Conservation (phyloP, 2,329 filamentous ascomycete species). For the Paecilomyces fulvus region DNA sequence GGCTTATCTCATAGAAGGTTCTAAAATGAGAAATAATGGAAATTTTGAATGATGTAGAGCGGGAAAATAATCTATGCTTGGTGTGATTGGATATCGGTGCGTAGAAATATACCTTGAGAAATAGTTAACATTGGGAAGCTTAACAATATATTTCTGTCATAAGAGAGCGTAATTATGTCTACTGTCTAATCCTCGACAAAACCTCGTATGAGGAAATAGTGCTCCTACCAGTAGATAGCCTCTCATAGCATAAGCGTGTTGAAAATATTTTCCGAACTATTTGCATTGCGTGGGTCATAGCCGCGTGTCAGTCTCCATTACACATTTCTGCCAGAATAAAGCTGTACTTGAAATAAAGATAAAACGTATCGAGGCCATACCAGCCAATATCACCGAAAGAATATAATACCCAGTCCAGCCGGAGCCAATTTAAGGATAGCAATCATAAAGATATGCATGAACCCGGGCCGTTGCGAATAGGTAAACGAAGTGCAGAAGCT, state of each 20-base stretch:
- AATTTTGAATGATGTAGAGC: too few relatives aligned
- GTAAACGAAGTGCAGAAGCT: neutral
- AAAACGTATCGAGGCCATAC: neutral
- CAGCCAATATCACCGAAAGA: neutral
- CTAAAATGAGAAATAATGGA: too few relatives aligned
- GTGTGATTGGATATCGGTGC: too few relatives aligned
- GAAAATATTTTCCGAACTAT: neutral
- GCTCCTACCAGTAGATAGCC: too few relatives aligned
- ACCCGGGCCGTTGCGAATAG: neutral
- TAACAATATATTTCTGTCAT: too few relatives aligned
- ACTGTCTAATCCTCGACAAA: too few relatives aligned
- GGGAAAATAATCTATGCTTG: too few relatives aligned
- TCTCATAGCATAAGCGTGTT: neutral
- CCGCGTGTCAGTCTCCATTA: neutral
- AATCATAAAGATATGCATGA: neutral
- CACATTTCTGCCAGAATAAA: neutral
- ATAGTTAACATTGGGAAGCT: too few relatives aligned
- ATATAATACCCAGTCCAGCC: neutral
- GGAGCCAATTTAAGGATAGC: neutral
- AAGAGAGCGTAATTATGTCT: too few relatives aligned
- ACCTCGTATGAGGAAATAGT: too few relatives aligned
- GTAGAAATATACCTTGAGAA: too few relatives aligned
- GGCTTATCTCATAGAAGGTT: too few relatives aligned
- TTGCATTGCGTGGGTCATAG: neutral
- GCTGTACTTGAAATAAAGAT: neutral